A percentile compares a stretch with the other conserved stretches of the same genome.
These are phyloP conservation scores for Capronia epimyces DNA, from an alignment of 2,329 filamentous ascomycete genomes.

Conservation along the genomic window DNA sequence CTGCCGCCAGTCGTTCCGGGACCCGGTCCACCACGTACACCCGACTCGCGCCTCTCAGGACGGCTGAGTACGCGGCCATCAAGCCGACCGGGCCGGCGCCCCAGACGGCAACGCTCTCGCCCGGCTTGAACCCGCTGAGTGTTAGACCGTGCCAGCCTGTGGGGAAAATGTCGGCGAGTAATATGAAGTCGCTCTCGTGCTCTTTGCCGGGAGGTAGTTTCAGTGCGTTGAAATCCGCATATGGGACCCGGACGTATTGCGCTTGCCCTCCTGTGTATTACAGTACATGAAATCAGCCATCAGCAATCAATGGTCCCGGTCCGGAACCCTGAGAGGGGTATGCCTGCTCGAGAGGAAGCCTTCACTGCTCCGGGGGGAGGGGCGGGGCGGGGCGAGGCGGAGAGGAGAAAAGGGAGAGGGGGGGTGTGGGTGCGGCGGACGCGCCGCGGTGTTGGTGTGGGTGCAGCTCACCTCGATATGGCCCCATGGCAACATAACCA, in stretches of 20 bases:
- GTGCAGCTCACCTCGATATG: slow-evolving; percentile 34
- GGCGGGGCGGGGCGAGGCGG: too few species aligned
- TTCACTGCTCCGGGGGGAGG: too few species aligned
- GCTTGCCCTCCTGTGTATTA: slow-evolving; percentile 54
- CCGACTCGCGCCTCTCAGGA: slow-evolving; percentile 54
- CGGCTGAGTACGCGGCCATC: slow-evolving; percentile 60
- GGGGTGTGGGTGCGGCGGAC: too few species aligned
- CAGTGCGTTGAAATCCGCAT: slow-evolving; percentile 62
- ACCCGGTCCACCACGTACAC: slow-evolving; percentile 60
- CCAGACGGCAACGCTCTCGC: slow-evolving; percentile 58
- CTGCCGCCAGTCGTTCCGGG: slow-evolving; percentile 52
- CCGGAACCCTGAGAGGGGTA: too few species aligned
- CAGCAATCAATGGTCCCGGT: too few species aligned
- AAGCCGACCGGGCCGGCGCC: slow-evolving; percentile 60
- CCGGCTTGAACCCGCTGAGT: slow-evolving; percentile 37
- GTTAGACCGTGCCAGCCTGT: slow-evolving; percentile 39
- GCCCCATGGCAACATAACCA: slow-evolving; percentile 58
- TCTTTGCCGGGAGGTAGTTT: slow-evolving; percentile 57
- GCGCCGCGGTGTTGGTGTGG: background rate
- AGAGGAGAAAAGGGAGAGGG: too few species aligned
- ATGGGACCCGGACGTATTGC: slow-evolving; percentile 60
- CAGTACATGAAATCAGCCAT: too few species aligned
- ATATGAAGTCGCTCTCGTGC: slow-evolving; percentile 56
- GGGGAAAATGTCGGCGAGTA: slow-evolving; percentile 42
- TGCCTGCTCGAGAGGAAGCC: too few species aligned